Base-by-base conservation (phyloP, 2,329 filamentous ascomycete species). In the Annulohypoxylon truncatum region DNA sequence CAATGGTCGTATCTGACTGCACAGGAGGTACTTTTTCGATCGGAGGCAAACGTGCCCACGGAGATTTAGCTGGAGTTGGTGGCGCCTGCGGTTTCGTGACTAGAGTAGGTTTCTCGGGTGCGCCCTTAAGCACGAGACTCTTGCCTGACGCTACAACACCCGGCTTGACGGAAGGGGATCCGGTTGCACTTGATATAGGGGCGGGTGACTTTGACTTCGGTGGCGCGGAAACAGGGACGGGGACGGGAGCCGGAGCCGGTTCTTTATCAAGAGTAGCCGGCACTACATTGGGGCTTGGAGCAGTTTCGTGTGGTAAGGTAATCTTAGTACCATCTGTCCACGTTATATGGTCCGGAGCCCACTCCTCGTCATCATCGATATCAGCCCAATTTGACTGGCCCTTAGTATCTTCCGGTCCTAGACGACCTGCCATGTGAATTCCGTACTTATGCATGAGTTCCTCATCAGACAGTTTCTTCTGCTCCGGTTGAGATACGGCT, bases 241-340 rank as follows among this genome's bases (percentile, higher is more conserved):
- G n/a, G n/a, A n/a, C n/a, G n/a, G 76, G 76, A 35, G 70, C 61
- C 26, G 77, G 75, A 40, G 70, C 59, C 24, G 76, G 72, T 33
- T 73, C 78, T 62, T 83, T 83, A 38, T 84, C 82, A 3, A 74
- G 28, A 2, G 75, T 63, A 38, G 70, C 66, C 33, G 75, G 75
- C 12, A 68, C 51, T 65, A 73, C 58, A 13, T 70, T 40, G 70
- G 70, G 61, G 75, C 67, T 74, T 4, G 77, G 71, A 31, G 76
- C 66, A 22, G 76, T 75, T 55, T 89, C 87, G 38, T 89, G 86
- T 13, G 90, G 88, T 13, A 94, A 83, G 4, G 89, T 92, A 31
- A 91, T 91, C 78, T 95, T 95, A 51, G 92, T 96, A 57, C 92
- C 92, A 77, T 96, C 93, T 75, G 92, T 92, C 93, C 93, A 96